Conservation (phyloP, 495 filamentous ascomycete genomes). For the Oleoguttula mirabilis region DNA sequence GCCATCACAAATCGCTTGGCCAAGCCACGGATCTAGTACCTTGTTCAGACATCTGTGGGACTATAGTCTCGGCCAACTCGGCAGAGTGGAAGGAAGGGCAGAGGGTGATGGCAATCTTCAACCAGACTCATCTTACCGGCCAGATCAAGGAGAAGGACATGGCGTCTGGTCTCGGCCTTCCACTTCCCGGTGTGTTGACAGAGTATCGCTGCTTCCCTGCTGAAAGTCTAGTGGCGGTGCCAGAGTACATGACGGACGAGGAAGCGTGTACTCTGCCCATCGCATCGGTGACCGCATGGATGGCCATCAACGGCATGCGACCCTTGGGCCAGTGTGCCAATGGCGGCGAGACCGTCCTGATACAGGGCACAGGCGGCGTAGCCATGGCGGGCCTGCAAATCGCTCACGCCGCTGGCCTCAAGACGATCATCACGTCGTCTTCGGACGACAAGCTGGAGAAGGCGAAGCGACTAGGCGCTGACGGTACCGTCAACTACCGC, state of each 20-base stretch:
- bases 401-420: constrained; percentile 21
- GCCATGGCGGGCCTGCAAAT: constrained; percentile 18
- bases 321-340: constrained; percentile 17
- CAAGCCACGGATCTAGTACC: constrained; percentile 15
- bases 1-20: constrained; percentile 17
- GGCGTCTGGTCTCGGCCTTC: constrained; percentile 16
- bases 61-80: constrained; percentile 20
- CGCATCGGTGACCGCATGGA: constrained; percentile 35
- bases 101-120: constrained; percentile 22
- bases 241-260: constrained; percentile 24
- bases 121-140: constrained; percentile 20
- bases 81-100: constrained; percentile 17
- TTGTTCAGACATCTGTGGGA: constrained; percentile 30
- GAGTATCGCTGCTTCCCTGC: constrained; percentile 22
- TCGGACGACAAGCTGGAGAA: constrained; percentile 34
- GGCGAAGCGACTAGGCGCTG: constrained; percentile 34
- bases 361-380: constrained; percentile 28
- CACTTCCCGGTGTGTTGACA: constrained; percentile 18
- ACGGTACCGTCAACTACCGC: constrained; percentile 36
- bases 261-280: constrained; percentile 29
- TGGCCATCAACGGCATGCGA: constrained; percentile 24
- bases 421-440: constrained; percentile 40
- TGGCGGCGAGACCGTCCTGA: constrained; percentile 20
- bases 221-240: constrained; percentile 21
- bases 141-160: constrained; percentile 17